Evolutionary conservation across 2,329 filamentous ascomycete species (phyloP), one percentile per base, ranked within the genome.

Genomic region (Trichoderma sp.): DNA sequence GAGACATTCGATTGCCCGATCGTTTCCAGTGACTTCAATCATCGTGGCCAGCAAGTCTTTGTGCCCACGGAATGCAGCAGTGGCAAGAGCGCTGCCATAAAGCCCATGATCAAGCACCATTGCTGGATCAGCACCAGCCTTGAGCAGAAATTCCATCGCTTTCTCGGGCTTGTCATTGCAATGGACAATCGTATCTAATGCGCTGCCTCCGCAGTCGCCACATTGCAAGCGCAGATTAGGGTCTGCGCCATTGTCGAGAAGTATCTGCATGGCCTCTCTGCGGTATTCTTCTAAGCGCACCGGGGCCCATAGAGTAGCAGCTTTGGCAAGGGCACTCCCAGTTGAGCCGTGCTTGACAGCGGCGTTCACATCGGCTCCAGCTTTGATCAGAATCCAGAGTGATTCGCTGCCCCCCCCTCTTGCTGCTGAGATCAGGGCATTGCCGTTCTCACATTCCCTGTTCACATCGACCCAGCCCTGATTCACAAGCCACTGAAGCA

Each of bases 41-140:
- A 68, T 63, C 9, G 19, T 3, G 9, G 13, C 22, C 7, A 68
- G 39, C 10, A 39, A 2, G 0, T 57, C 50, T 27, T 29, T 56
- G 6, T 12, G 4, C 1, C 58, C 66, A 12, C 8, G 12, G n/a
- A 19, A 63, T 13, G 66, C 66, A 19, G 53, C 67, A 12, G 67
- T 61, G 0, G 67, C 61, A 13, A 68, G 42, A 12, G 67, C 67
- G 10, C 67, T 68, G 25, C 67, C 67, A 34, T 66, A 17, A 0
- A 9, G 9, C 15, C 67, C 60, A 5, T n/a, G 3, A 5, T 35
- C 17, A 1, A 53, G 25, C 15, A 35, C 5, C 42, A 13, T 42
- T 2, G 39, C 54, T 4, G 61, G 52, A 29, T 68, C 35, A 32
- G 61, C 67, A 25, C 67, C 61, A 22, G 52, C 34, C 19, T 54